Percentiles rank a stretch among this genome's conserved stretches.
Conservation (phyloP, 192 early-diverging fungal species). For the Coemansia sp. region DNA sequence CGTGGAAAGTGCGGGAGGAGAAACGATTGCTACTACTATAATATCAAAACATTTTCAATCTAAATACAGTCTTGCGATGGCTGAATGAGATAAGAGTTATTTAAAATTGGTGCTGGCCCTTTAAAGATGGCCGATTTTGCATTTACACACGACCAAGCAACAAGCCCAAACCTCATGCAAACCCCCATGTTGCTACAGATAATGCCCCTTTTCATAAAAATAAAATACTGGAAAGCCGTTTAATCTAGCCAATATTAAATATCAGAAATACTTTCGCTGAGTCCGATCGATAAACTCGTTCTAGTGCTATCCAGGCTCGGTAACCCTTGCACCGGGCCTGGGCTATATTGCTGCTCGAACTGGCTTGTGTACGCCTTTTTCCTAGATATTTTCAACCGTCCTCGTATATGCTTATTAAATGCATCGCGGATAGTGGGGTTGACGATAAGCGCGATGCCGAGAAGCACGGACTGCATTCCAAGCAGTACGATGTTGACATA, state of each 20-base stretch:
- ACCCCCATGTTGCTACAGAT: no score
- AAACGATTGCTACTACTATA: not conserved
- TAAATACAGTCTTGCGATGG: not conserved
- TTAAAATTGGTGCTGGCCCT: no score
- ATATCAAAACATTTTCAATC: not conserved
- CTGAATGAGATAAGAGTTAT: not conserved
- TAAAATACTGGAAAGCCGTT: no score
- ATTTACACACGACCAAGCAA: not conserved
- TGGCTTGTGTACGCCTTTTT: not conserved
- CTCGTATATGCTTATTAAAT: not conserved
- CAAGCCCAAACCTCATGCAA: not conserved
- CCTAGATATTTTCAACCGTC: not conserved
- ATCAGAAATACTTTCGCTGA: not conserved
- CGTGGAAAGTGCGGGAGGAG: not conserved
- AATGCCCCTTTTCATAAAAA: no score
- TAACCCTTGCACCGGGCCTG: not conserved
- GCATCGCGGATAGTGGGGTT: slow-evolving; percentile 29
- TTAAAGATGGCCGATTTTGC: no score
- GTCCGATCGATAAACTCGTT: not conserved
- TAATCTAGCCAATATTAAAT: not conserved
- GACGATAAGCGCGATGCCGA: slow-evolving; percentile 35
- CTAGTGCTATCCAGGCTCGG: not conserved
- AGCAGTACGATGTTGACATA: slow-evolving; percentile 30
- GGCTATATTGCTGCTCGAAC: not conserved
- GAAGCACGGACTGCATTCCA: slow-evolving; percentile 33